Base-by-base conservation (phyloP, 352 stramenopile genomes). In the Phytophthora ramorum region DNA sequence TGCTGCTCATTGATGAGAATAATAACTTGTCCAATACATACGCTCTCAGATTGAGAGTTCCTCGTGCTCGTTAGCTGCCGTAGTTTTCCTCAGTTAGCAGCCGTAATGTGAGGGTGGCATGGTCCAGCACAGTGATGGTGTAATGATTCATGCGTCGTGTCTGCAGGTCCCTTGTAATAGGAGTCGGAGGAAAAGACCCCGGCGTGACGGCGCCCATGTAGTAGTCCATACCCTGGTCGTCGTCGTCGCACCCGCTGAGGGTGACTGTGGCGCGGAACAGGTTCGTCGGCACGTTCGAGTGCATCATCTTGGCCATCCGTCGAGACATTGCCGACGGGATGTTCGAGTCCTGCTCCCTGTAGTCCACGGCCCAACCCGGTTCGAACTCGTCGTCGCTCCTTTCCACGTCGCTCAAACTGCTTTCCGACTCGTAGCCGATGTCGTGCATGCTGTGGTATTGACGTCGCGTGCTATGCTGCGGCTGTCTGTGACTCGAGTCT, bases 221-320 rank as follows among this genome's bases (percentile, higher is more conserved):
- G 20, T 49, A 66, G 19, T 73, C 61, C 41, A 82, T 70, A 17
- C 75, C 58, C 5, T 35, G 30, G 10, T 62, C 54, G 13, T 75
- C 45, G 4, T 68, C 59, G 14, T 73, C 67, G 4, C 58, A 44
- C 0, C 60, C 63, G 10, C 48, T 78, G 22, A 85, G 79, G 26
- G 70, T 73, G 37, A 95, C 86, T 1, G 73, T 83, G 12, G 79
- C 86, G 4, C 84, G 86, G 55, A 95, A 95, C 8, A 95, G 74
- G 61, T 92, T 95, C 19, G 87, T 60, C 32, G 86, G 78, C 14
- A 95, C 77, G 14, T 71, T 78, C 41, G 82, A 90, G 55, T 95
- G 83, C 86, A 95, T 95, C 84, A 95, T 95, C 54, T 77, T 62
- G 6, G 69, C 70, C 86, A 95, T 95, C 16, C 79, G 73, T 4